Conservation (phyloP, 2,329 filamentous ascomycete genomes). For the Pseudocercospora crystallina region DNA sequence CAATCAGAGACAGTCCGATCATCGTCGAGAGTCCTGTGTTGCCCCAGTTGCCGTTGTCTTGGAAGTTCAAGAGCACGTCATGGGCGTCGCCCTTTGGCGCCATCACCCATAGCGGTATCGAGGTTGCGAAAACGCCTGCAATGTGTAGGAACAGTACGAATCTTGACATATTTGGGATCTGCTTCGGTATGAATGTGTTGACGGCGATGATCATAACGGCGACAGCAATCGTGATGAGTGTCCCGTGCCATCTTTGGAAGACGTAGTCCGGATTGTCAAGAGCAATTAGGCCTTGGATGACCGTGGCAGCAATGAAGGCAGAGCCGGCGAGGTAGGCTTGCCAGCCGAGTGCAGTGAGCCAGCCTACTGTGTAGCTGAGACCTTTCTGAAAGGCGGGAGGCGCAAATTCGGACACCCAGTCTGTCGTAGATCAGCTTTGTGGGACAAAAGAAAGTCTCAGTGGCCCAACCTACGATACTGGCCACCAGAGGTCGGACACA, state of each 20-base stretch:
- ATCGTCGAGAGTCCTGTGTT: slow-evolving; percentile 44
- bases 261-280: slow-evolving; percentile 12
- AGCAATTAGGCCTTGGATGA: slow-evolving; percentile 24
- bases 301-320: neutral
- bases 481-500: slow-evolving; percentile 36
- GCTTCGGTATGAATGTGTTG: slow-evolving; percentile 45
- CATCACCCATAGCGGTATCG: slow-evolving; percentile 48
- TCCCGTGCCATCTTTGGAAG: slow-evolving; percentile 47
- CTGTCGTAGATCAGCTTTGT: neutral
- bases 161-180: slow-evolving; percentile 50
- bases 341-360: slow-evolving; percentile 23
- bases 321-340: slow-evolving; percentile 20
- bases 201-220: slow-evolving; percentile 39
- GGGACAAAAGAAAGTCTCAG: too few species aligned
- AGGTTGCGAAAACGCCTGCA: slow-evolving; percentile 54
- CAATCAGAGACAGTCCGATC: slow-evolving; percentile 40
- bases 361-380: slow-evolving; percentile 40
- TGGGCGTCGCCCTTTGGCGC: slow-evolving; percentile 42
- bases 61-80: slow-evolving; percentile 50
- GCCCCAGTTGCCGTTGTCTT: slow-evolving; percentile 48
- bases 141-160: slow-evolving; percentile 52
- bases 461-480: slow-evolving; percentile 12
- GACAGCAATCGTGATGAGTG: slow-evolving; percentile 49
- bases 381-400: slow-evolving; percentile 41
- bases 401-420: slow-evolving; percentile 40